These are phyloP conservation scores for Purpureocillium takamizusanense DNA, from an alignment of 2,329 filamentous ascomycete species.

Conservation along the genomic window DNA sequence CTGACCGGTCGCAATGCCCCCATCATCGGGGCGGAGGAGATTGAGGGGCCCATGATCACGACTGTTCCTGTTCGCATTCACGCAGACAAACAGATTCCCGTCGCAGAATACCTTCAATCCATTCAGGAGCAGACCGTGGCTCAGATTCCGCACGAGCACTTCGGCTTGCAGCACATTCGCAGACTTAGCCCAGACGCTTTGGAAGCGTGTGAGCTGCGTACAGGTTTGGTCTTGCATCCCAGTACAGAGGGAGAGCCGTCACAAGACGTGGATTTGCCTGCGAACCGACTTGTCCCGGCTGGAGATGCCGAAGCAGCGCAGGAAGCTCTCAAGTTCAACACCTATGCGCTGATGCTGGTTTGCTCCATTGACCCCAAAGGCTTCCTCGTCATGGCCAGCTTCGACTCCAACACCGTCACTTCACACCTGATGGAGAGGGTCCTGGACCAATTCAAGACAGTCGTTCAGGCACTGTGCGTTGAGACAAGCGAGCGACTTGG, in stretches of 20 bases:
- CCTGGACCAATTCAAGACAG: constrained; percentile 39
- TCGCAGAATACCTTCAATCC: constrained; percentile 42
- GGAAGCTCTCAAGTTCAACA: constrained; percentile 50
- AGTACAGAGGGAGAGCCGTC: constrained; percentile 20
- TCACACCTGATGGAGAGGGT: constrained; percentile 42
- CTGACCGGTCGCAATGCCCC: constrained; percentile 46
- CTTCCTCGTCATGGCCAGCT: constrained; percentile 53
- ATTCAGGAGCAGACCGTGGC: constrained; percentile 47
- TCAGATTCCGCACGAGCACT: constrained; percentile 57
- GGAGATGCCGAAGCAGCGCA: constrained; percentile 47
- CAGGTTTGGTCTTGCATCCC: constrained; percentile 45
- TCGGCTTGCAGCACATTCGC: constrained; percentile 51
- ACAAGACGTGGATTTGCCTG: constrained; percentile 25
- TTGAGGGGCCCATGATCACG: constrained; percentile 52
- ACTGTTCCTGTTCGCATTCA: constrained; percentile 44
- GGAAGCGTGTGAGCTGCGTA: constrained; percentile 46
- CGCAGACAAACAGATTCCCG: constrained; percentile 12
- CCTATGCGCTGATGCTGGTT: constrained; percentile 56
- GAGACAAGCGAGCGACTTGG: constrained; percentile 20
- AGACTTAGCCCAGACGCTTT: constrained; percentile 43
- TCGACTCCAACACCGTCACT: constrained; percentile 51
- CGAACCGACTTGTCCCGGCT: constrained; percentile 43
- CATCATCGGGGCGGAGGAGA: constrained; percentile 38
- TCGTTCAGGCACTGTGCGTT: constrained; percentile 40
- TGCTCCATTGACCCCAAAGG: constrained; percentile 48